Percentiles rank a stretch among this genome's conserved stretches.
Conservation (phyloP, 148 eudicot genomes). For the Silene uniflora region DNA sequence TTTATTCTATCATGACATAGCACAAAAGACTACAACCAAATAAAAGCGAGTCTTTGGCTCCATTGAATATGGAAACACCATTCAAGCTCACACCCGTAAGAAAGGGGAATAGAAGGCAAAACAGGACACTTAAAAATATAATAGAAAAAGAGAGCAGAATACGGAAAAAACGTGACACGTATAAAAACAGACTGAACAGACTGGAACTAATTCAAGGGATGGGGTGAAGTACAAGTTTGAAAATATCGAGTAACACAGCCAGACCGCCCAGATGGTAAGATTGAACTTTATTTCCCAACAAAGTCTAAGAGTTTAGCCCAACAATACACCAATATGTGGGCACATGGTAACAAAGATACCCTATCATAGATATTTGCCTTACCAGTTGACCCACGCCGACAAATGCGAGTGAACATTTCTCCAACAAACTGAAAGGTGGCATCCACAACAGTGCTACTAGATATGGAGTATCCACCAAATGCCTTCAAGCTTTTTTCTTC, state of each 20-base stretch:
- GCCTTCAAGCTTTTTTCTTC: constrained; percentile 46
- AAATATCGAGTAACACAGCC: background rate
- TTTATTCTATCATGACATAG: background rate
- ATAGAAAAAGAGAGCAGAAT: background rate
- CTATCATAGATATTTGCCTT: constrained; percentile 22
- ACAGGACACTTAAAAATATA: background rate
- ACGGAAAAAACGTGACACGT: background rate
- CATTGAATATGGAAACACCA: background rate
- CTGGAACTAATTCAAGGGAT: background rate
- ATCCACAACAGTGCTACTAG: constrained; percentile 25
- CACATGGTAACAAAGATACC: constrained; percentile 3
- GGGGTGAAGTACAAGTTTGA: background rate
- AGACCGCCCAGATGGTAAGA: background rate
- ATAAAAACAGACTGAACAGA: background rate
- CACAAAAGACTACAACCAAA: background rate
- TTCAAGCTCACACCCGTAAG: background rate
- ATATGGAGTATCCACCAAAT: constrained; percentile 19
- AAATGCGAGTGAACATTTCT: constrained; percentile 70
- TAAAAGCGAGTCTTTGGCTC: background rate
- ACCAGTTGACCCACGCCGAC: constrained; percentile 95
- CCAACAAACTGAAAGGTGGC: constrained; percentile 58
- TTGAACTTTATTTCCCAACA: background rate
- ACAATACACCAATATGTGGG: background rate
- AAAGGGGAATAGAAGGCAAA: background rate
- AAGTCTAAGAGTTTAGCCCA: background rate